Percentiles rank a stretch among this genome's conserved stretches.
These are phyloP conservation scores for Solanum piurae DNA, from an alignment of 257 asterid genomes.

Conservation along the genomic window DNA sequence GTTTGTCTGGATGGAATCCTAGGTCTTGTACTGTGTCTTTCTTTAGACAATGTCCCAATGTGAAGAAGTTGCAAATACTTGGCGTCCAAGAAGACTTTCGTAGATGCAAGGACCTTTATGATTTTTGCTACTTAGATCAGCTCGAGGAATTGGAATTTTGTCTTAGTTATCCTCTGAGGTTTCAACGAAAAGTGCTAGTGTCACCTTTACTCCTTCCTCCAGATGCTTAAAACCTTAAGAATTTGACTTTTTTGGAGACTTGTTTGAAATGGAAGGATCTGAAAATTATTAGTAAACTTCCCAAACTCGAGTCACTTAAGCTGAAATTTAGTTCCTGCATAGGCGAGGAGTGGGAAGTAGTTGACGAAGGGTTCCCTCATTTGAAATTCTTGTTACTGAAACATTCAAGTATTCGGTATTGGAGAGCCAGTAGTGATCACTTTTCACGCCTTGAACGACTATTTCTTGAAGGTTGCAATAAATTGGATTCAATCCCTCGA, in stretches of 20 bases:
- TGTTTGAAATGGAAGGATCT: background rate
- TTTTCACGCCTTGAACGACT: constrained; percentile 12
- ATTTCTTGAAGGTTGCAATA: background rate
- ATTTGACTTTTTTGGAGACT: background rate
- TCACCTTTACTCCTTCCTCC: background rate
- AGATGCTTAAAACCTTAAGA: constrained; percentile 4
- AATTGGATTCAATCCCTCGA: constrained; percentile 10
- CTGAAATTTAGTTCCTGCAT: background rate
- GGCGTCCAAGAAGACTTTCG: background rate
- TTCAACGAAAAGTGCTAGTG: no score
- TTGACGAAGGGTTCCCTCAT: background rate
- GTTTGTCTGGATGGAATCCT: constrained; percentile 2
- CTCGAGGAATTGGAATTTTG: background rate
- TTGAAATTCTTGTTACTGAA: background rate
- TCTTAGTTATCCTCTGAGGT: no score
- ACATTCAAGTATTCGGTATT: background rate
- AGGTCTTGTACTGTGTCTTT: background rate
- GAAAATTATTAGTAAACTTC: background rate
- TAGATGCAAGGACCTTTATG: background rate
- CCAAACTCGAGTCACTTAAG: background rate
- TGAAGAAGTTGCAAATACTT: constrained; percentile 7
- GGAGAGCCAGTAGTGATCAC: background rate
- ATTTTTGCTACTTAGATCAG: background rate
- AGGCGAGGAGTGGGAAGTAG: background rate
- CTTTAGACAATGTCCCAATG: constrained; percentile 5